These are phyloP conservation scores for Candida hungchunana DNA, from an alignment of 805 yeast genomes.

Conservation along the genomic window DNA sequence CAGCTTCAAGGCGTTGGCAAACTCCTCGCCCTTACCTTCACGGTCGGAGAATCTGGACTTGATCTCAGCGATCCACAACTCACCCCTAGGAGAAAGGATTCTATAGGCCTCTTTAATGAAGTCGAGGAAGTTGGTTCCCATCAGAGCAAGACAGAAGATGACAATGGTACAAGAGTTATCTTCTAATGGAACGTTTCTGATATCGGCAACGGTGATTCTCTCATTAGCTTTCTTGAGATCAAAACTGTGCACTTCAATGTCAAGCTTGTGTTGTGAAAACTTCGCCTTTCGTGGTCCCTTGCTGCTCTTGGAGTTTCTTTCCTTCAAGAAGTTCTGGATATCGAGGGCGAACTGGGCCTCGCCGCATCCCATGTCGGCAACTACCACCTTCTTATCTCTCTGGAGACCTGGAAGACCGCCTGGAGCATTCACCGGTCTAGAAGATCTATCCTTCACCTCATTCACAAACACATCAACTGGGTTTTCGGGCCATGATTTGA, in stretches of 20 bases:
- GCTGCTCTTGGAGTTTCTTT: slow-evolving; percentile 28
- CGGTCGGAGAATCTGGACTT: slow-evolving; percentile 83
- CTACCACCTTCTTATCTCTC: slow-evolving; percentile 51
- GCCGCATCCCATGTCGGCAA: slow-evolving; percentile 99
- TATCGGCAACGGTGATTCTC: slow-evolving; percentile 94
- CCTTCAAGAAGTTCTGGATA: slow-evolving; percentile 45
- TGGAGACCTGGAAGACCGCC: slow-evolving; percentile 86
- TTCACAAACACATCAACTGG: slow-evolving; percentile 90
- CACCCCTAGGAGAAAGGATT: slow-evolving; percentile 84
- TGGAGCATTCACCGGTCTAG: slow-evolving; percentile 82
- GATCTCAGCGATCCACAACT: slow-evolving; percentile 96
- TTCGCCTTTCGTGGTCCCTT: slow-evolving; percentile 32
- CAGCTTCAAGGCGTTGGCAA: slow-evolving; percentile 70
- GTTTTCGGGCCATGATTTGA: slow-evolving; percentile 96
- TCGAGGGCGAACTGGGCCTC: slow-evolving; percentile 85
- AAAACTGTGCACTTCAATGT: slow-evolving; percentile 75
- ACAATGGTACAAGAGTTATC: slow-evolving; percentile 81
- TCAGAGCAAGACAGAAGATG: slow-evolving; percentile 88
- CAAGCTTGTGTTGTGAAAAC: slow-evolving; percentile 31
- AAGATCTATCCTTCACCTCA: slow-evolving; percentile 56
- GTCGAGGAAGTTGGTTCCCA: slow-evolving; percentile 96
- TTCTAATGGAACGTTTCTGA: slow-evolving; percentile 79
- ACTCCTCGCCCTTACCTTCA: slow-evolving; percentile 73
- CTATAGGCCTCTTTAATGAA: slow-evolving; percentile 88
- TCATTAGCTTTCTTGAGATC: slow-evolving; percentile 88